These are phyloP conservation scores for Rhynchosporium agropyri DNA, from an alignment of 2,329 filamentous ascomycete genomes.

Conservation along the genomic window DNA sequence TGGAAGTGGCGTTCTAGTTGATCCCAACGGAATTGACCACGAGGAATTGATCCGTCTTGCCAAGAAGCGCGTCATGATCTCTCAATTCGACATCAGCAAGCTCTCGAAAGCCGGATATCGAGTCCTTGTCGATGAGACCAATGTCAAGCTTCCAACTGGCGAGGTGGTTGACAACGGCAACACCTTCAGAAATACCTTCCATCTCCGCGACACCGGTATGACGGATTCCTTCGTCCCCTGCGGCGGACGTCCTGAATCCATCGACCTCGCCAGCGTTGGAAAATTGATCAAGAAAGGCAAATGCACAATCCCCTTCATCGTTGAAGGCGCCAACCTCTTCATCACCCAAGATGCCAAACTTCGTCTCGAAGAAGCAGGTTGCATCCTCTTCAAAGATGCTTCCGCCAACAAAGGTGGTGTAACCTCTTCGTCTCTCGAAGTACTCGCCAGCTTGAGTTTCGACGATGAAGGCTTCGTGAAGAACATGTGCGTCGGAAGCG, in stretches of 20 bases:
- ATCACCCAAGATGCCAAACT: conserved; percentile 98
- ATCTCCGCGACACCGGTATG: conserved; percentile 74
- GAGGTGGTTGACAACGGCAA: conserved; percentile 90
- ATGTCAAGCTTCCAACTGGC: conserved; percentile 83
- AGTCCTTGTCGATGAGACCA: conserved; percentile 87
- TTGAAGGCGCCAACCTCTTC: conserved; percentile 97
- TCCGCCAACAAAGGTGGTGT: conserved; percentile 99
- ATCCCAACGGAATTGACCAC: conserved; percentile 85
- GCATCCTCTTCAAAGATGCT: conserved; percentile 95
- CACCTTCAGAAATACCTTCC: conserved; percentile 96
- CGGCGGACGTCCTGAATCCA: conserved; percentile 93
- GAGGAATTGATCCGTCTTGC: conserved; percentile 83
- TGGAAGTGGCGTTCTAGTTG: conserved; percentile 90
- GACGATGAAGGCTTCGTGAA: conserved; percentile 85
- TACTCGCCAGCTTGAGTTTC: conserved; percentile 91
- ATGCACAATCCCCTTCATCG: conserved; percentile 85
- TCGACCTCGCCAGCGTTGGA: conserved; percentile 85
- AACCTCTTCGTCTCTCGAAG: conserved; percentile 94
- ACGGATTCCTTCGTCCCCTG: conserved; percentile 95
- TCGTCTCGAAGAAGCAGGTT: conserved; percentile 91
- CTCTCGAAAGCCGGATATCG: conserved; percentile 88
- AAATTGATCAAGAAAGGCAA: conserved; percentile 92
- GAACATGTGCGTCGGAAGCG: conserved; percentile 87
- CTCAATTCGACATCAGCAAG: conserved; percentile 80
- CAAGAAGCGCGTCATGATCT: conserved; percentile 86